Base-by-base conservation (phyloP, 148 eudicot species). In the Nepenthes mirabilis region DNA sequence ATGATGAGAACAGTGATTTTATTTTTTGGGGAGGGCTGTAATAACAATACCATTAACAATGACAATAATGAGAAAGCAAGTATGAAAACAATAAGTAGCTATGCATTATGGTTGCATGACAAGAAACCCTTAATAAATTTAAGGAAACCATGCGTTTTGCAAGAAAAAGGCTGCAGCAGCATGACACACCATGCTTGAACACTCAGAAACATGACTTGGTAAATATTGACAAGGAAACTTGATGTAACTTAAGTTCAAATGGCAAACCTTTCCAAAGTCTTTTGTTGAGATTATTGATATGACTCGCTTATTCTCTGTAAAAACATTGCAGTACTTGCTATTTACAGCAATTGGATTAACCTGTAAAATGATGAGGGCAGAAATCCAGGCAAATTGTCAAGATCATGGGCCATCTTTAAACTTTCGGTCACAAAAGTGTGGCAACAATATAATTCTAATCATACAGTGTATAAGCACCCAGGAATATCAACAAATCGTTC, bases 311-410 rank as follows among this genome's bases (percentile, higher is more conserved):
- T 93, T 93, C 72, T 88, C 96, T 5, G 96, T 80, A 62, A 93
- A 93, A 53, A 93, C 96, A 51, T 93, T 83, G 67, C 98, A 93
- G 57, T 79, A 84, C 74, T 87, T 77, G 91, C 98, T 93, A 67
- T 93, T 93, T 58, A 93, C 96, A 55, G 98, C 98, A 70, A 93
- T 93, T 36, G 98, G 98, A 59, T 93, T 93, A 60, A 93, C 98
- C 98, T 93, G 56, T 59, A 75, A 65, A 34, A 55, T 52, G 1
- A 55, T n/a, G n/a, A 55, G 8, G 12, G n/a, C 11, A 55, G 10
- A 55, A 23, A 55, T 55, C 13, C 6, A 9, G 55, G 5, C 5
- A 52, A 52, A 14, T 23, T 23, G 23, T 53, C 9, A 14, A 61
- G 45, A 56, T 51, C 12, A 68, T 55, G 72, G 14, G 49, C 23